phyloP scores from a whole-genome alignment of 2,329 filamentous ascomycete species.

The Arthrinium puccinioides region DNA sequence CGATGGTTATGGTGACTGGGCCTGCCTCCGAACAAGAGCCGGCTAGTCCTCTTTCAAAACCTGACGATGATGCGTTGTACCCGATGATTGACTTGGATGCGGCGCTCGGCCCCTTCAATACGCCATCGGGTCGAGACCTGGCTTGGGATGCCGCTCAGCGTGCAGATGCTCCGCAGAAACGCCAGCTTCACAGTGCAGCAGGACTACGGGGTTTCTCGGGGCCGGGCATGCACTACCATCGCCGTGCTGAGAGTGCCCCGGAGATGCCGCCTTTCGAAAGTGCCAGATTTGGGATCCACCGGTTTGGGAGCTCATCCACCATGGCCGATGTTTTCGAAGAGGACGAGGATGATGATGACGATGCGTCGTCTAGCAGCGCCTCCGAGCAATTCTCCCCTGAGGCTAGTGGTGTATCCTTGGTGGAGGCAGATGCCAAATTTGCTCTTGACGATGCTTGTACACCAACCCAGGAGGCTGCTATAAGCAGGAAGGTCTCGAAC shows the following conservation, averaged over 20 bases:
- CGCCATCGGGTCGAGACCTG: conserved; percentile 55
- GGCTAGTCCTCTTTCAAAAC: conserved; percentile 18
- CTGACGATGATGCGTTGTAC: conserved; percentile 59
- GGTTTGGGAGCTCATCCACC: conserved; percentile 59
- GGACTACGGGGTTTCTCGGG: conserved; percentile 62
- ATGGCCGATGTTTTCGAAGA: conserved; percentile 88
- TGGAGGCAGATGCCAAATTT: conserved; percentile 13
- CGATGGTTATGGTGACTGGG: conserved; percentile 34
- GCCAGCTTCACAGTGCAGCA: conserved; percentile 70
- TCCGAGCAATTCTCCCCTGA: conserved; percentile 19
- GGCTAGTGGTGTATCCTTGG: conserved; percentile 12
- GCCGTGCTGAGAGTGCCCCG: conserved; percentile 73
- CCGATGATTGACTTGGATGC: conserved; percentile 92
- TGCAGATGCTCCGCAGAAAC: conserved; percentile 48
- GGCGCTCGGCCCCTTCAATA: conserved; percentile 87
- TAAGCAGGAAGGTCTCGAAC: conserved; percentile 8
- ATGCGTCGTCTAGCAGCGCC: conserved; percentile 14
- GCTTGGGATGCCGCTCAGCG: conserved; percentile 63
- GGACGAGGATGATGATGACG: conserved; percentile 60
- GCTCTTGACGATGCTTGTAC: conserved; percentile 18
- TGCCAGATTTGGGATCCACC: conserved; percentile 47
- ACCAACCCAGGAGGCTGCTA: conserved; percentile 22
- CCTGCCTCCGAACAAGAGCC: conserved; percentile 21
- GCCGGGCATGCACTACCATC: conserved; percentile 67
- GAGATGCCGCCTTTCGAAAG: conserved; percentile 70